Percentiles rank a stretch among this genome's conserved stretches.
These are phyloP conservation scores for Plasmodium reichenowi DNA, from an alignment of 169 alveolate genomes.

Conservation along the genomic window DNA sequence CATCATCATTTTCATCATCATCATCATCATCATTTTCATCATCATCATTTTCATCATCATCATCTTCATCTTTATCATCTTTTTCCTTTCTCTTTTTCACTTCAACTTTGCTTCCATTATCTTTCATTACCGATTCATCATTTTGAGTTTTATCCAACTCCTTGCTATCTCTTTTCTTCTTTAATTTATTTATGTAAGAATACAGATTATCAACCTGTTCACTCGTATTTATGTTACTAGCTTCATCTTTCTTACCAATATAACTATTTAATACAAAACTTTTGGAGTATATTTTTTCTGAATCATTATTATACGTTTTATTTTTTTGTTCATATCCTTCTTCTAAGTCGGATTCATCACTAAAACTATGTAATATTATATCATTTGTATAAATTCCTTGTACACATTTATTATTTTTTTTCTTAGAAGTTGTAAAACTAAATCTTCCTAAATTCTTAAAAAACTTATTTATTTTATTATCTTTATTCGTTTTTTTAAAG, in stretches of 20 bases:
- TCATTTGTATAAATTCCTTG: background rate
- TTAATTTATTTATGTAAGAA: conserved; percentile 55
- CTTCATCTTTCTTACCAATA: conserved; percentile 14
- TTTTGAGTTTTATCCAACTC: conserved; percentile 8
- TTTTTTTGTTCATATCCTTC: background rate
- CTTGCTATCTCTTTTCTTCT: conserved; percentile 22
- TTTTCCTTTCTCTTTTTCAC: background rate
- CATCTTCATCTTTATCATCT: background rate
- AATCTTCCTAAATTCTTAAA: conserved; percentile 53
- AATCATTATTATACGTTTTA: conserved; percentile 12
- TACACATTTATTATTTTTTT: background rate
- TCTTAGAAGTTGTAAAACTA: conserved; percentile 48
- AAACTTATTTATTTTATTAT: conserved; percentile 61
- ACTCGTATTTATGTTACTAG: conserved; percentile 16
- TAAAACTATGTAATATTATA: conserved; percentile 1
- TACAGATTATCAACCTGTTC: conserved; percentile 53
- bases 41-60: background rate
- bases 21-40: background rate
- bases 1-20: background rate
- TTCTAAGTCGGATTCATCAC: conserved; percentile 1
- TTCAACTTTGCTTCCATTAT: background rate
- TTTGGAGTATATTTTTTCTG: conserved; percentile 4
- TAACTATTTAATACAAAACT: conserved; percentile 14
- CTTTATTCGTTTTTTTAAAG: conserved; percentile 30
- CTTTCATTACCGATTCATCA: background rate